A percentile compares a stretch with the other conserved stretches of the same genome.
These are phyloP conservation scores for Lomentospora prolificans DNA, from an alignment of 2,329 filamentous ascomycete genomes.

Conservation along the genomic window DNA sequence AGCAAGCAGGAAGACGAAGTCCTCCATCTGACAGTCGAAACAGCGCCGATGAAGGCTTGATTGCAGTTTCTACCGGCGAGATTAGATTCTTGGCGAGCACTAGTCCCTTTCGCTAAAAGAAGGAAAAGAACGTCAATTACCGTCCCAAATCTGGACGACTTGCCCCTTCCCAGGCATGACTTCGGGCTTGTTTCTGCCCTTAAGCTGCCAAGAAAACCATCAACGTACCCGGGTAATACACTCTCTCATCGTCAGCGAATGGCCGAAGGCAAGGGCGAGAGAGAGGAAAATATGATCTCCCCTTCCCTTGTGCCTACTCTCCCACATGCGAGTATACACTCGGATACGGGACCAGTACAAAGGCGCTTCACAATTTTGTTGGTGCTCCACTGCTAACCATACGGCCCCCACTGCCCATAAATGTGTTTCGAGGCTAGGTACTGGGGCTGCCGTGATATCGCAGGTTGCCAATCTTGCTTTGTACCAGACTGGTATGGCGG, in stretches of 20 bases:
- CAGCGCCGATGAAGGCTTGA: background rate
- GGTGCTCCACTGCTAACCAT: background rate
- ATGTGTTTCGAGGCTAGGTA: background rate
- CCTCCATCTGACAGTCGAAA: background rate
- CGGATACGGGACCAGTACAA: background rate
- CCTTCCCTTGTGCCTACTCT: too few species aligned
- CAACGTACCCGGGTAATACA: too few species aligned
- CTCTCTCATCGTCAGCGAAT: too few species aligned
- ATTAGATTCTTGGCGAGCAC: background rate
- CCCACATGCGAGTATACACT: background rate
- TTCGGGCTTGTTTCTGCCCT: background rate
- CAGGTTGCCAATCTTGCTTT: background rate
- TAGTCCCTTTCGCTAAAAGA: background rate
- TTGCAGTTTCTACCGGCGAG: background rate
- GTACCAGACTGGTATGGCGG: background rate
- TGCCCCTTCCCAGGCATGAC: background rate
- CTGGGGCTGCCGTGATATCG: background rate
- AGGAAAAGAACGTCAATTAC: slow-evolving; percentile 1
- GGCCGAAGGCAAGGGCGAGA: too few species aligned
- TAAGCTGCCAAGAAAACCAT: too few species aligned
- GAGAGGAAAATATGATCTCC: too few species aligned
- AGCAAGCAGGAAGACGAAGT: too few species aligned
- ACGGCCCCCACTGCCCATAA: background rate
- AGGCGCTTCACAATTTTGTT: background rate
- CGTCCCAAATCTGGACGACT: background rate